Evolutionary conservation across 805 yeast species (phyloP), one percentile per base, ranked within the genome.

Genomic region (Cyberlindnera lachancei): DNA sequence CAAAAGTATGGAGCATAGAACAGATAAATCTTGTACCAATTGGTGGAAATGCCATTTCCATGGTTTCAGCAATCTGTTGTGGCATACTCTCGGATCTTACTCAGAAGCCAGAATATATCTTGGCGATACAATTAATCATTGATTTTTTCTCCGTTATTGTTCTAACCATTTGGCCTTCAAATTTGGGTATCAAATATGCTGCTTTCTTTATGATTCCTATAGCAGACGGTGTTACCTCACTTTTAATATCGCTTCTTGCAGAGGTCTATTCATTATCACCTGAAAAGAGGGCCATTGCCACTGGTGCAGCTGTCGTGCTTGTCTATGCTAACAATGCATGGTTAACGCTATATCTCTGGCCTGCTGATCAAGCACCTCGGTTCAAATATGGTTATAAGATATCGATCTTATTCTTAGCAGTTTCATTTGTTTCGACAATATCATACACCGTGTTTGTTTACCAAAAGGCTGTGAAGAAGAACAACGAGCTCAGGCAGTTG

Each of bases 311-410:
- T 60, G 64, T 63, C 40, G 58, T 59, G n/a, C 37, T 64, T 23
- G 64, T 66, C 8, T 68, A 65, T 41, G 56, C 61, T 13, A 56
- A 64, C 8, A 61, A 65, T n/a, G 69, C 70, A 1, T 65, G 67
- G 63, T 55, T 59, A 33, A 47, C 65, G 1, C 50, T 37, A 7
- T 44, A 60, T 30, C 63, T 65, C 9, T 65, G 69, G 69, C 59
- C 59, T 29, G 63, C 70, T 1, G 58, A 54, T 9, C 66, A 64
- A 36, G 61, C 67, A 3, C 71, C 71, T 9, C 44, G 64, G n/a
- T 65, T 42, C 46, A 51, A 58, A 31, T 63, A 59, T 42, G 70
- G 70, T 19, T 65, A 43, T 45, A 35, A 33, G 12, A 30, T 35
- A 18, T 30, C 38, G 3, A 23, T 35, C 18, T 5, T 35, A 29